phyloP scores from a whole-genome alignment of 495 filamentous ascomycete species.

The Aspergillus affinis region DNA sequence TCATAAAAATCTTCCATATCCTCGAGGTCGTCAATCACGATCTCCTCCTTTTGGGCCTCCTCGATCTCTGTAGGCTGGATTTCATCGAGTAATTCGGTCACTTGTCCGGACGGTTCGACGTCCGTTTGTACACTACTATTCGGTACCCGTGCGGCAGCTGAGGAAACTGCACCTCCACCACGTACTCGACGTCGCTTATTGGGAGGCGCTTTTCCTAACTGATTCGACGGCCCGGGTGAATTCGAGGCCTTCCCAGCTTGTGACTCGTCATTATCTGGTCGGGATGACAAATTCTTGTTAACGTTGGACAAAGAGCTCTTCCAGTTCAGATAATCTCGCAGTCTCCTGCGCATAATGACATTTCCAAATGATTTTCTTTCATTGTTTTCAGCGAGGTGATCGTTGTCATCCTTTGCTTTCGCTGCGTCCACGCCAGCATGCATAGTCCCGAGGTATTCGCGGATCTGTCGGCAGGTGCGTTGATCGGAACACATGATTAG shows the following conservation, averaged over 20 bases:
- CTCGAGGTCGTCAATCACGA: conserved; percentile 77
- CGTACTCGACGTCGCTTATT: conserved; percentile 90
- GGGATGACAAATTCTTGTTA: conserved; percentile 68
- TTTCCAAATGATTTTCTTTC: conserved; percentile 66
- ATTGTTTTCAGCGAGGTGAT: conserved; percentile 34
- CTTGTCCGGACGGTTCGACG: conserved; percentile 79
- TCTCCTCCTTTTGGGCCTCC: conserved; percentile 66
- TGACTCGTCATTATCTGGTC: conserved; percentile 25
- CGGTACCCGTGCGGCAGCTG: conserved; percentile 54
- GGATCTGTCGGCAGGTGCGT: conserved; percentile 82
- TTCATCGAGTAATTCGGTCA: conserved; percentile 63
- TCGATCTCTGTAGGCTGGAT: conserved; percentile 67
- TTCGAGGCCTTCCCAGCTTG: conserved; percentile 22
- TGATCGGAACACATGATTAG: conserved; percentile 94
- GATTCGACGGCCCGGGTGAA: conserved; percentile 27
- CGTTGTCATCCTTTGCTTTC: conserved; percentile 16
- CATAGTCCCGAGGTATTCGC: conserved; percentile 91
- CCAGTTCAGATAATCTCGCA: conserved; percentile 90
- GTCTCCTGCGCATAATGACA: conserved; percentile 84
- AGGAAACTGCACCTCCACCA: conserved; percentile 65
- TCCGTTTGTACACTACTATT: conserved; percentile 70
- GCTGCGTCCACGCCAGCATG: conserved; percentile 62
- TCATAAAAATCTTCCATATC: conserved; percentile 91
- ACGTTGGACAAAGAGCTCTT: conserved; percentile 86
- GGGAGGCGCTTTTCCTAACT: conserved; percentile 64